Evolutionary conservation across 1,139 yeast genomes (phyloP), one percentile per base, ranked within the genome.

Genomic region (Blastobotrys serpentis): DNA sequence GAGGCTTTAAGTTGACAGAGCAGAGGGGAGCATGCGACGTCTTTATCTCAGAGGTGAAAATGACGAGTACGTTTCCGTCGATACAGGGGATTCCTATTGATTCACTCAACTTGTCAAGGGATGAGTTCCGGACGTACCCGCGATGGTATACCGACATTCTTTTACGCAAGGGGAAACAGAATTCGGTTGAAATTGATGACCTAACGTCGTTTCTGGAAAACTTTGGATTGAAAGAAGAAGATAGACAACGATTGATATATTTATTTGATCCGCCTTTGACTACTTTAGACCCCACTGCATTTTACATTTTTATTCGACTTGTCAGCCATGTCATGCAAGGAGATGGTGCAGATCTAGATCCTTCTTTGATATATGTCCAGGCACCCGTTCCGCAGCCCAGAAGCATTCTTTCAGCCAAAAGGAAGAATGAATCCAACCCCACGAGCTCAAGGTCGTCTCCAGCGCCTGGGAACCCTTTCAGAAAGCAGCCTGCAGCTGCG

Each of bases 121-220:
- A 68, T 4, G 75, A 71, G 58, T 55, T 56, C 51, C 55, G 67
- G 43, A 62, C 73, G 17, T 71, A 70, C 48, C 72, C 75, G 11
- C 61, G 73, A 25, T 71, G 75, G 75, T 71, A 71, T 54, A 68
- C 73, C 7, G 74, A 71, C 44, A 56, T 71, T 47, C 59, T 69
- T 18, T 53, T 68, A 51, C 66, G 73, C 13, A 67, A 66, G 49
- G 71, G 68, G 47, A 59, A 62, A 29, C 66, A 64, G 46, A 36
- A 36, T 19, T 52, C 61, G 16, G 62, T 72, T n/a, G 60, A 65
- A 8, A 56, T 69, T 3, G 69, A 64, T 39, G 75, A 71, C 52
- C 59, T 63, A 40, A 52, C 70, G 38, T 50, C 63, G 37, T 71
- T 71, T 57, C 63, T 71, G 44, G 69, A 62, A 52, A 69, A 71